phyloP scores from a whole-genome alignment of 371 early-diverging fungal genomes.

The Mortierella sp. region DNA sequence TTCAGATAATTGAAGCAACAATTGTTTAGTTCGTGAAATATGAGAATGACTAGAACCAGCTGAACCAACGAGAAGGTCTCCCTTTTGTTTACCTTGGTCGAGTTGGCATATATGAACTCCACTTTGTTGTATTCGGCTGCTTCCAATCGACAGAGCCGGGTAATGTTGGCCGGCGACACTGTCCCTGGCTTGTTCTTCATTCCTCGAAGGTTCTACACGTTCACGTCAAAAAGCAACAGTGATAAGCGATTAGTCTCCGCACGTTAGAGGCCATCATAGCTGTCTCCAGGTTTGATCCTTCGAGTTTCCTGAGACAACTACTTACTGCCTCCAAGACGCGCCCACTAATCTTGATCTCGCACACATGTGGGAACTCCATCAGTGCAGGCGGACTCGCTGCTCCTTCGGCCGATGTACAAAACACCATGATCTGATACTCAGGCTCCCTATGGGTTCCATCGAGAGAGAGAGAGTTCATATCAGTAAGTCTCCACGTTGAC shows the following conservation, averaged over 20 bases:
- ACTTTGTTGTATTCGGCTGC: slow-evolving; percentile 58
- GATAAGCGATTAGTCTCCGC: neutral
- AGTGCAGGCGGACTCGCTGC: slow-evolving; percentile 22
- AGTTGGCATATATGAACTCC: slow-evolving; percentile 72
- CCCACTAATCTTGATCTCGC: slow-evolving; percentile 66
- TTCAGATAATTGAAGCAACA: neutral
- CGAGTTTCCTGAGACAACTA: neutral
- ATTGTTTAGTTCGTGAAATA: neutral
- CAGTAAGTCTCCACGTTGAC: neutral
- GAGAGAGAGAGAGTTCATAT: neutral
- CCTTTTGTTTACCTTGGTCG: slow-evolving; percentile 57
- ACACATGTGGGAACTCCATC: slow-evolving; percentile 63
- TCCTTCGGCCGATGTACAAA: slow-evolving; percentile 46
- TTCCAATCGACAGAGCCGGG: slow-evolving; percentile 57
- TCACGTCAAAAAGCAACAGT: neutral
- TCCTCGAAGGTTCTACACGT: slow-evolving; percentile 64
- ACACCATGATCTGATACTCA: slow-evolving; percentile 37
- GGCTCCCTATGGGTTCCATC: slow-evolving; percentile 22
- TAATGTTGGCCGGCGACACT: slow-evolving; percentile 72
- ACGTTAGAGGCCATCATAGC: neutral
- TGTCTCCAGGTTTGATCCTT: neutral
- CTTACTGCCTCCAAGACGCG: slow-evolving; percentile 64
- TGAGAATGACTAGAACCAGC: neutral
- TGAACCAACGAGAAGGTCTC: too few relatives aligned
- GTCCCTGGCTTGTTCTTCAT: slow-evolving; percentile 74